phyloP scores from a whole-genome alignment of 768 basidiomycete species.

The Trametes coccinea region DNA sequence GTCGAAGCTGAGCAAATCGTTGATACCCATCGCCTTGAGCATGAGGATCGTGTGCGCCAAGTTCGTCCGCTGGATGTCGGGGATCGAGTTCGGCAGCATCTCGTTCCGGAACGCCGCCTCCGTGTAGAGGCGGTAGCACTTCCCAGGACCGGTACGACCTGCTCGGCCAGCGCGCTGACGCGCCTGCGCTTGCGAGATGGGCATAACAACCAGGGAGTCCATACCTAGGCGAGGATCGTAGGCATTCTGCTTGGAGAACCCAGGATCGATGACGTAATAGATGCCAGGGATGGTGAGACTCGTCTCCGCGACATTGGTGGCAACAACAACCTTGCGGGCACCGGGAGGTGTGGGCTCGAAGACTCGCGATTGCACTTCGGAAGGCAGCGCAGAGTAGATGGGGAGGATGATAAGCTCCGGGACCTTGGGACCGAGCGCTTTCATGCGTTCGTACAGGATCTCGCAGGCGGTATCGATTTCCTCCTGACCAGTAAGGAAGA shows the following conservation, averaged over 20 bases:
- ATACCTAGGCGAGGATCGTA: conserved; percentile 97
- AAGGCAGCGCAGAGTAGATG: conserved; percentile 97
- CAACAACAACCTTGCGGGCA: conserved; percentile 97
- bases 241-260: conserved; percentile 98
- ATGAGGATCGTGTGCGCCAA: conserved; percentile 90
- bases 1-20: conserved; percentile 95
- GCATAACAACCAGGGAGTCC: conserved; percentile 98
- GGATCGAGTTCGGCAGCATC: conserved; percentile 96
- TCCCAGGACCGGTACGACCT: conserved; percentile 96
- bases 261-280: conserved; percentile 98
- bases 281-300: conserved; percentile 98
- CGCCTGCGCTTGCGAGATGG: conserved; percentile 98
- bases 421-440: conserved; percentile 96
- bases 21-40: conserved; percentile 98
- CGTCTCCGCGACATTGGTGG: conserved; percentile 99
- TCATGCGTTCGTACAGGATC: conserved; percentile 98
- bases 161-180: conserved; percentile 95
- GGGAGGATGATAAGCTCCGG: conserved; percentile 96
- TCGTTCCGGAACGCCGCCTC: conserved; percentile 98
- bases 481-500: conserved; percentile 98
- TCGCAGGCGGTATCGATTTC: conserved; percentile 99
- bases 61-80: conserved; percentile 97
- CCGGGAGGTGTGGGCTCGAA: conserved; percentile 98
- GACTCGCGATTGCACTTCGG: conserved; percentile 96
- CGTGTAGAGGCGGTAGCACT: conserved; percentile 97